A percentile compares a stretch with the other conserved stretches of the same genome.
These are phyloP conservation scores for Pleoardoris graminearum DNA, from an alignment of 2,329 filamentous ascomycete species.

Conservation along the genomic window DNA sequence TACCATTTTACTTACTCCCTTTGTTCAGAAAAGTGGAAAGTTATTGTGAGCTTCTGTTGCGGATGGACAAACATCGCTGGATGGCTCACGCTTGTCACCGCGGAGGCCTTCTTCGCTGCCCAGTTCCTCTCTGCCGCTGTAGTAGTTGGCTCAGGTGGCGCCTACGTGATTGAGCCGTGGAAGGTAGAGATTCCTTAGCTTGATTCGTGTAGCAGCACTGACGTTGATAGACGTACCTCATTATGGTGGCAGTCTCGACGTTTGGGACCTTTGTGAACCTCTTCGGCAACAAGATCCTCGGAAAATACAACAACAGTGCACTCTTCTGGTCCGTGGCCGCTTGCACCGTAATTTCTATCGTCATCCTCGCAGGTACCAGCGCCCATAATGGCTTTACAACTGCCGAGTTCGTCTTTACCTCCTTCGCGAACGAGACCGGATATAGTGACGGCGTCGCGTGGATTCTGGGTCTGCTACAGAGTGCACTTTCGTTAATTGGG, in stretches of 20 bases:
- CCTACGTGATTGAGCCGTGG: constrained; percentile 45
- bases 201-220: neutral
- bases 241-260: constrained; percentile 48
- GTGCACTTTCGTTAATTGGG: constrained; percentile 35
- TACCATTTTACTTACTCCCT: constrained; percentile 48
- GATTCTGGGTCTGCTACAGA: constrained; percentile 52
- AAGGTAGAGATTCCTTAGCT: constrained; percentile 4
- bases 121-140: constrained; percentile 51
- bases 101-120: constrained; percentile 50
- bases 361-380: constrained; percentile 51
- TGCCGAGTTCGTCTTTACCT: constrained; percentile 26
- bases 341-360: constrained; percentile 51
- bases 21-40: constrained; percentile 47
- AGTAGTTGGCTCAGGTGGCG: constrained; percentile 47
- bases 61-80: constrained; percentile 54
- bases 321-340: constrained; percentile 19
- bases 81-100: constrained; percentile 52
- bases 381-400: constrained; percentile 52
- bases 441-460: constrained; percentile 50
- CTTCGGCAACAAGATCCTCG: constrained; percentile 50
- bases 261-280: constrained; percentile 48
- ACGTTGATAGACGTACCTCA: constrained; percentile 45
- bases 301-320: constrained; percentile 47
- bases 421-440: constrained; percentile 47
- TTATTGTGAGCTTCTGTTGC: constrained; percentile 49